Conservation (phyloP, 2,329 filamentous ascomycete species). For the Fusarium odoratissimum region DNA sequence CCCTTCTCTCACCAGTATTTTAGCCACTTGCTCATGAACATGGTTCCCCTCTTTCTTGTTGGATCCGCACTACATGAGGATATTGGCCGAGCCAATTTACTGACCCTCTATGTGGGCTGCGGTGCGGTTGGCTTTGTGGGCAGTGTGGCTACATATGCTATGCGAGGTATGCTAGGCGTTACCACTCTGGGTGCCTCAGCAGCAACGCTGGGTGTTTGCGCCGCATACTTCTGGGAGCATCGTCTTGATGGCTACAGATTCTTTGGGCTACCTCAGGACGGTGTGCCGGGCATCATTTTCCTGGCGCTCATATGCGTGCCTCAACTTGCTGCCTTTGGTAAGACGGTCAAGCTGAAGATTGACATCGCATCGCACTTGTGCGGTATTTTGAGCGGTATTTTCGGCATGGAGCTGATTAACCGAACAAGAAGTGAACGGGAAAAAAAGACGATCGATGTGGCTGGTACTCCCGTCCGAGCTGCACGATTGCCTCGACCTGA, state of each 20-base stretch:
- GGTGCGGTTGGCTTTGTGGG: conserved; percentile 69
- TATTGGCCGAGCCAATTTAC: conserved; percentile 74
- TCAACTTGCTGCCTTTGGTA: conserved; percentile 61
- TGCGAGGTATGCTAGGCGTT: conserved; percentile 57
- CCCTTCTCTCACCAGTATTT: conserved; percentile 76
- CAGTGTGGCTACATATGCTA: conserved; percentile 64
- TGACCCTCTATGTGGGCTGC: conserved; percentile 72
- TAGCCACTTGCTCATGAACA: conserved; percentile 72
- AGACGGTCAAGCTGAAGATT: conserved; percentile 54
- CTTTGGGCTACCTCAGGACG: conserved; percentile 67
- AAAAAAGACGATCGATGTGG: conserved; percentile 36
- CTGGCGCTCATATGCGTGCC: conserved; percentile 63
- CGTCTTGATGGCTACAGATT: conserved; percentile 67
- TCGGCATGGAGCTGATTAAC: conserved; percentile 53
- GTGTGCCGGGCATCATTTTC: conserved; percentile 66
- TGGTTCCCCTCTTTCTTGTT: conserved; percentile 73
- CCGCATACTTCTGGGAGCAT: conserved; percentile 72
- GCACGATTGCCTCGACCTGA: background rate
- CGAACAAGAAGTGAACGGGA: conserved; percentile 26
- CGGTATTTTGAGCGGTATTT: conserved; percentile 61
- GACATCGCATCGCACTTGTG: conserved; percentile 66
- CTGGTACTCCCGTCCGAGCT: background rate
- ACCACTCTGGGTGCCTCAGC: conserved; percentile 76
- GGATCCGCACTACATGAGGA: conserved; percentile 77
- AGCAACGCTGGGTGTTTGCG: conserved; percentile 69